Evolutionary conservation across 495 filamentous ascomycete genomes (phyloP).

Genomic region (Aspergillus leporis): DNA sequence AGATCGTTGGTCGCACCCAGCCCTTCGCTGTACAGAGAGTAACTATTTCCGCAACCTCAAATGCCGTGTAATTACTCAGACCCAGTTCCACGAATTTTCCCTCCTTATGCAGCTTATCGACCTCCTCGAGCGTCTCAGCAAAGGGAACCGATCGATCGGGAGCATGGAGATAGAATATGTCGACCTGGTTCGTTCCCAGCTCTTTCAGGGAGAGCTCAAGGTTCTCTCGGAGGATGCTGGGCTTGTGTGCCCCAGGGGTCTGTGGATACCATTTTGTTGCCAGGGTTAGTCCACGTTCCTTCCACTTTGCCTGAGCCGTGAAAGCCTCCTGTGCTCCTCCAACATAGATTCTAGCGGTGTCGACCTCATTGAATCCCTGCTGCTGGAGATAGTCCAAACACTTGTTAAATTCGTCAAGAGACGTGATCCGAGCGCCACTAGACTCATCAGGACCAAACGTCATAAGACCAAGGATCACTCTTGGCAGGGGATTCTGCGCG

Average conservation of each 20-base stretch:
- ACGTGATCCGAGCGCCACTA: conserved; percentile 69
- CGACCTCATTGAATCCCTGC: conserved; percentile 75
- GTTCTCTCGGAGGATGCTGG: conserved; percentile 58
- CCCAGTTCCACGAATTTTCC: conserved; percentile 86
- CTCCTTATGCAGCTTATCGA: conserved; percentile 80
- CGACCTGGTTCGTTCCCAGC: conserved; percentile 72
- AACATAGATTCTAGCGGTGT: conserved; percentile 77
- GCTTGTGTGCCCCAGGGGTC: conserved; percentile 57
- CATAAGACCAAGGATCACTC: conserved; percentile 63
- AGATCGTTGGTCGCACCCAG: conserved; percentile 65
- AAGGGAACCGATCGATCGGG: conserved; percentile 79
- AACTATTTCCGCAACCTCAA: conserved; percentile 88
- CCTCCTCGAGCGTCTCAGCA: conserved; percentile 72
- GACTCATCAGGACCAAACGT: conserved; percentile 55
- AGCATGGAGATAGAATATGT: conserved; percentile 89
- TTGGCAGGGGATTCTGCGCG: conserved; percentile 47
- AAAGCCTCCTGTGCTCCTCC: conserved; percentile 79
- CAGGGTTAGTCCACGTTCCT: conserved; percentile 75
- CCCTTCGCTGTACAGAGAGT: conserved; percentile 77
- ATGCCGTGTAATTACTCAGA: conserved; percentile 82
- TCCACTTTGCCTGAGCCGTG: conserved; percentile 74
- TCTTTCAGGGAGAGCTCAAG: conserved; percentile 68
- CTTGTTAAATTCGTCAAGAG: conserved; percentile 60
- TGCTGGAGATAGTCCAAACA: conserved; percentile 69
- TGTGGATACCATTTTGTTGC: conserved; percentile 83